Conservation (phyloP, 495 filamentous ascomycete species). For the Penicillium alfredii region DNA sequence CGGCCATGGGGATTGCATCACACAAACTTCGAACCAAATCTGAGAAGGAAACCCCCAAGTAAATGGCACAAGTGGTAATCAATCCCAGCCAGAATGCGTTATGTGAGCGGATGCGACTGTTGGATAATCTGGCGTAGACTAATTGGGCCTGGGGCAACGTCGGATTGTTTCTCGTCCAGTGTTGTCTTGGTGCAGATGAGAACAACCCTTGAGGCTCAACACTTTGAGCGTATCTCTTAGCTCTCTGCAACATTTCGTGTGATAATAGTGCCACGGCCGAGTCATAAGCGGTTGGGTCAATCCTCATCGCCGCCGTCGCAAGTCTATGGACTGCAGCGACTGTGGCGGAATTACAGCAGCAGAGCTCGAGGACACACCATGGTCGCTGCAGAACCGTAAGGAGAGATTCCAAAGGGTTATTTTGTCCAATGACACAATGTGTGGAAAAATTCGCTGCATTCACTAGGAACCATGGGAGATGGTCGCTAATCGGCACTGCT, state of each 20-base stretch:
- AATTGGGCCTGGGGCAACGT: background rate
- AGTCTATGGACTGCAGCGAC: slow-evolving; percentile 7
- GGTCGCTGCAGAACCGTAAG: slow-evolving; percentile 17
- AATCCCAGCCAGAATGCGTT: slow-evolving; percentile 17
- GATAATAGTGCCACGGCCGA: slow-evolving; percentile 7
- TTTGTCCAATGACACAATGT: slow-evolving; percentile 14
- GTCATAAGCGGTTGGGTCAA: slow-evolving; percentile 5
- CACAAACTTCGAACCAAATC: slow-evolving; percentile 4
- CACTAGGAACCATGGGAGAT: slow-evolving; percentile 18
- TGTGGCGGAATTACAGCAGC: slow-evolving; percentile 12
- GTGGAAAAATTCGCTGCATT: slow-evolving; percentile 8
- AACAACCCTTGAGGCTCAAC: background rate
- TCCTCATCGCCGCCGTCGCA: slow-evolving; percentile 1
- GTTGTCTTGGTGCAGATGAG: background rate
- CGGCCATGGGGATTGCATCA: too few relatives aligned
- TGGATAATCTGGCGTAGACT: slow-evolving; percentile 5
- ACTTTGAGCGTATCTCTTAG: background rate
- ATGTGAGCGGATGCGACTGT: slow-evolving; percentile 7
- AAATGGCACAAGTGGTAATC: slow-evolving; percentile 14
- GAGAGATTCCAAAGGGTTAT: slow-evolving; percentile 7
- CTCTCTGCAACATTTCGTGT: slow-evolving; percentile 3
- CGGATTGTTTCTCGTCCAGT: background rate
- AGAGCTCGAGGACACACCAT: slow-evolving; percentile 21
- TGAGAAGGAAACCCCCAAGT: slow-evolving; percentile 11
- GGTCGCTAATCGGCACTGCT: too few relatives aligned